phyloP scores from a whole-genome alignment of 768 basidiomycete genomes.

The Suillus ampliporus region DNA sequence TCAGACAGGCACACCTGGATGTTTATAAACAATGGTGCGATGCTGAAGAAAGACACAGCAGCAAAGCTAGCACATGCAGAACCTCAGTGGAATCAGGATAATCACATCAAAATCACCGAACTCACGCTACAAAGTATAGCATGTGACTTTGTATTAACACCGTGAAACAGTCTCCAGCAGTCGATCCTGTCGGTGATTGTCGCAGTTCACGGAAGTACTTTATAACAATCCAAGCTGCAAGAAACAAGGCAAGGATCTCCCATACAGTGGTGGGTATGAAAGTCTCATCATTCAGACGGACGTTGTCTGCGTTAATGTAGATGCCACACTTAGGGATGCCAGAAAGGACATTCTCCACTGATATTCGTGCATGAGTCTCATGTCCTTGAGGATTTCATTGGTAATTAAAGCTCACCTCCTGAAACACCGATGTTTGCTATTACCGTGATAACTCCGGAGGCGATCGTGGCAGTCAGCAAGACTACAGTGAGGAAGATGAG shows the following conservation, averaged over 20 bases:
- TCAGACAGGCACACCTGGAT: too few relatives aligned
- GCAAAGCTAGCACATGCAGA: neutral
- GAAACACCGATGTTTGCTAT: neutral
- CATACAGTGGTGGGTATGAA: neutral
- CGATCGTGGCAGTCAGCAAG: neutral
- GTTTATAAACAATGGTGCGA: too few relatives aligned
- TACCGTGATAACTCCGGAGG: neutral
- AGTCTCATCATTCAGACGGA: neutral
- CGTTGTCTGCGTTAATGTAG: neutral
- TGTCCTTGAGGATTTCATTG: neutral
- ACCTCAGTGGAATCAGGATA: neutral
- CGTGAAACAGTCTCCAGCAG: neutral
- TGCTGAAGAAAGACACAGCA: too few relatives aligned
- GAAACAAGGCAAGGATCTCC: neutral
- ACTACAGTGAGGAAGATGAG: neutral
- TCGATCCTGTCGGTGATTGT: neutral
- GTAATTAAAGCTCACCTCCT: neutral
- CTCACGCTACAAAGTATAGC: neutral
- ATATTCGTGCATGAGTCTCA: neutral
- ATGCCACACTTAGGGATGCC: neutral
- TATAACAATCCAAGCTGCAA: neutral
- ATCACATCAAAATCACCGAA: neutral
- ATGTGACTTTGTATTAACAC: neutral
- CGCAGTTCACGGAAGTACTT: neutral
- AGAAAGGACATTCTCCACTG: neutral